A percentile compares a stretch with the other conserved stretches of the same genome.
These are phyloP conservation scores for Trichothecium sympodiale DNA, from an alignment of 2,329 filamentous ascomycete species.

Conservation along the genomic window DNA sequence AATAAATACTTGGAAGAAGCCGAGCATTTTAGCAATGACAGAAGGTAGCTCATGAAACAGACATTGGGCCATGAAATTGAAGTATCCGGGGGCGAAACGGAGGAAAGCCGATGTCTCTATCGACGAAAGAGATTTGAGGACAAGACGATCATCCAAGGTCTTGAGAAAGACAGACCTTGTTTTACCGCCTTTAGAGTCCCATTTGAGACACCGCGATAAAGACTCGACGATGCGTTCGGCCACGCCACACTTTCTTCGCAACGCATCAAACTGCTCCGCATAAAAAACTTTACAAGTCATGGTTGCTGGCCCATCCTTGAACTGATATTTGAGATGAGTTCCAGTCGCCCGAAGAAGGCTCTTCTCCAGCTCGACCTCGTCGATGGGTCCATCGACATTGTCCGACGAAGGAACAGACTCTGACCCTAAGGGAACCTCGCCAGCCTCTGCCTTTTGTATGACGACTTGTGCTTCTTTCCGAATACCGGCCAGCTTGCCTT, in stretches of 20 bases:
- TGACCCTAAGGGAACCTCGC: not conserved
- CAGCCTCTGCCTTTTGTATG: conserved; percentile 16
- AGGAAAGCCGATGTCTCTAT: conserved; percentile 92
- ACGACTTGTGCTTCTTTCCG: conserved; percentile 37
- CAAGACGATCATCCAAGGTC: conserved; percentile 86
- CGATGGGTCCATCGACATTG: conserved; percentile 37
- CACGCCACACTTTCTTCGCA: conserved; percentile 85
- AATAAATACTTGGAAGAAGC: conserved; percentile 94
- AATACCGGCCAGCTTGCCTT: conserved; percentile 63
- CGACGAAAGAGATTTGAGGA: conserved; percentile 82
- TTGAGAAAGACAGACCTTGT: conserved; percentile 96
- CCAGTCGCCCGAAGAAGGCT: conserved; percentile 76
- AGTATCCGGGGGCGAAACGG: conserved; percentile 92
- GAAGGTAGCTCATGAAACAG: conserved; percentile 91
- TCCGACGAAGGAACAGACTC: conserved; percentile 21
- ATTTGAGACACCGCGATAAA: conserved; percentile 88
- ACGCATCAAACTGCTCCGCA: conserved; percentile 92
- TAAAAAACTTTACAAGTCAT: conserved; percentile 99
- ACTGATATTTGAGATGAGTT: conserved; percentile 92
- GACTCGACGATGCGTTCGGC: conserved; percentile 92
- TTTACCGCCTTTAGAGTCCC: conserved; percentile 96
- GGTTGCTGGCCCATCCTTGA: conserved; percentile 82
- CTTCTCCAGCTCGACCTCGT: conserved; percentile 56
- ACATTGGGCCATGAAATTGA: conserved; percentile 92
- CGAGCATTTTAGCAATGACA: conserved; percentile 98